Percentiles rank a stretch among this genome's conserved stretches.
These are phyloP conservation scores for Pleurozium schreberi DNA, from an alignment of 225 moss, liverwort and hornwort genomes.

Conservation along the genomic window DNA sequence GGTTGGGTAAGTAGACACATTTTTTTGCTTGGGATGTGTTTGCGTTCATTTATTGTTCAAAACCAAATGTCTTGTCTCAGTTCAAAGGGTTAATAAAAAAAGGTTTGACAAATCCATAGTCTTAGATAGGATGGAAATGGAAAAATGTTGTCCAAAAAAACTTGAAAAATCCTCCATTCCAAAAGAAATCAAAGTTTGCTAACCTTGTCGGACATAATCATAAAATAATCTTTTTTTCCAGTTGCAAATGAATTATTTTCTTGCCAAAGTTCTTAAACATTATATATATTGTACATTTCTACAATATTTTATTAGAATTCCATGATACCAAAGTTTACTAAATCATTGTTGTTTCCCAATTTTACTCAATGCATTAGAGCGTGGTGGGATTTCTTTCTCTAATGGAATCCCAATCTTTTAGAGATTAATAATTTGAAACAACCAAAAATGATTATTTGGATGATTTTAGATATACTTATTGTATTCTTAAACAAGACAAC, in stretches of 20 bases:
- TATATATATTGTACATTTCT: not conserved
- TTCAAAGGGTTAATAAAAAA: not conserved
- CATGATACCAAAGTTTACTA: not conserved
- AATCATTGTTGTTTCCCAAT: too few species aligned
- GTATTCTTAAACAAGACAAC: not conserved
- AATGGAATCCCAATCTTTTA: too few species aligned
- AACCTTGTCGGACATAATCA: not conserved
- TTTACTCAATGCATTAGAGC: not conserved
- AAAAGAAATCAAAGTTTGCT: not conserved
- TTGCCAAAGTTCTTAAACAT: not conserved
- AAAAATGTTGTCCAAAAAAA: not conserved
- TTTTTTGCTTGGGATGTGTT: not conserved
- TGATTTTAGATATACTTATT: not conserved
- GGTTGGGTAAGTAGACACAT: not conserved
- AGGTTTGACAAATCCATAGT: not conserved
- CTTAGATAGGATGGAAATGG: not conserved
- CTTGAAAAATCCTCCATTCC: not conserved
- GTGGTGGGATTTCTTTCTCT: fast-evolving
- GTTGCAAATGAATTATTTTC: not conserved
- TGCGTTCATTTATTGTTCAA: fast-evolving
- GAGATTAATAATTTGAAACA: too few species aligned
- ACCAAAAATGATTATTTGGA: fast-evolving
- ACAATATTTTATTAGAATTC: not conserved
- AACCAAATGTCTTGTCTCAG: not conserved
- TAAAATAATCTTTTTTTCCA: not conserved